Evolutionary conservation across 1,284 basidiomycete species (phyloP), one percentile per base, ranked within the genome.

Genomic region (Dichomitus squalens): DNA sequence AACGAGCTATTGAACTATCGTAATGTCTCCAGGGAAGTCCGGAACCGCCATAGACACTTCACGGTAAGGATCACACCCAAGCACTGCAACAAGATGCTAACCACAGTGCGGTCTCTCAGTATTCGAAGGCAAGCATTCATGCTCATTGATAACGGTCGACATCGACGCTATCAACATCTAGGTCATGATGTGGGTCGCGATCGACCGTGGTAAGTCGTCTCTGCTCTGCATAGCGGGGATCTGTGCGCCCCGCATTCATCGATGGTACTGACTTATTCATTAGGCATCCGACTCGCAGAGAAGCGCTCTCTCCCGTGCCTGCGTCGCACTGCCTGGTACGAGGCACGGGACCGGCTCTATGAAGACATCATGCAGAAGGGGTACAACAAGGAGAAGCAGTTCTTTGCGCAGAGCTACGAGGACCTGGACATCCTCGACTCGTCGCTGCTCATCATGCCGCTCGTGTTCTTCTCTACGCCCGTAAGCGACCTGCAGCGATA

Each of bases 181-280:
- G 87, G 79, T 95, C 52, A 95, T 96, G 93, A 82, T 95, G 69
- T 95, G 93, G 93, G 94, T 97, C 46, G 95, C 95, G 0, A 86
- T 97, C 57, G 95, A 97, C 67, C 80, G 93, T 76, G 93, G 89
- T 83, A 64, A 40, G 70, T 64, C 39, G 16, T 27, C 11, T 18
- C 38, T 21, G 11, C 29, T 16, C 33, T n/a, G 12, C 23, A 53
- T 41, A n/a, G 27, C 23, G 9, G 7, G 35, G 21, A 27, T 7
- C 52, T 55, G 4, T 52, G 18, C 39, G 35, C 3, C 38, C 12
- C 35, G 7, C 36, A 7, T 11, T 27, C 34, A 2, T 52, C n/a
- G n/a, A n/a, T n/a, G n/a, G n/a, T n/a, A n/a, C n/a, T n/a, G n/a
- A n/a, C n/a, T n/a, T n/a, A n/a, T n/a, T n/a, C n/a, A n/a, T n/a